phyloP scores from a whole-genome alignment of 2,329 filamentous ascomycete species.

The Alternaria sp. region DNA sequence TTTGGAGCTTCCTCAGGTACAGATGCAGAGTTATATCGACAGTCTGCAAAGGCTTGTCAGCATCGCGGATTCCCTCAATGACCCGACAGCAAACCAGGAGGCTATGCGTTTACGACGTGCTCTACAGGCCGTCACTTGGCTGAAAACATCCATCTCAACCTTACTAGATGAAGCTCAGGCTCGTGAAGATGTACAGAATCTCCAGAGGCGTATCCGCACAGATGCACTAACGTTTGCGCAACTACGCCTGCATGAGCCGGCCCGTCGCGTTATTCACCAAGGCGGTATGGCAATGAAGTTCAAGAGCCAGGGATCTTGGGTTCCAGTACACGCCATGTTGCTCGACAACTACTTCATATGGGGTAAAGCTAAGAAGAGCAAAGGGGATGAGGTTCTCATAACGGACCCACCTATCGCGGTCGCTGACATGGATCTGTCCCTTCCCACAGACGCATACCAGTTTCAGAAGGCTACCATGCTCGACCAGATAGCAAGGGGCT shows the following conservation, averaged over 20 bases:
- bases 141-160: slow-evolving; percentile 12
- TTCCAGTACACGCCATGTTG: slow-evolving; percentile 34
- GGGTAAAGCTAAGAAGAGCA: slow-evolving; percentile 34
- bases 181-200: slow-evolving; percentile 30
- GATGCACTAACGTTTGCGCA: slow-evolving; percentile 20
- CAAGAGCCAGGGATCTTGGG: slow-evolving; percentile 40
- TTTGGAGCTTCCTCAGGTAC: slow-evolving; percentile 27
- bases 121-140: slow-evolving; percentile 19
- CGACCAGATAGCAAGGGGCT: slow-evolving; percentile 35
- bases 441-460: slow-evolving; percentile 21
- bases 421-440: slow-evolving; percentile 15
- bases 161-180: slow-evolving; percentile 23
- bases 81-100: slow-evolving; percentile 8
- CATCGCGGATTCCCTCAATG: slow-evolving; percentile 3
- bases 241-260: slow-evolving; percentile 22
- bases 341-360: slow-evolving; percentile 41
- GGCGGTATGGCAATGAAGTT: slow-evolving; percentile 36
- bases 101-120: slow-evolving; percentile 16
- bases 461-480: slow-evolving; percentile 33
- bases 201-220: slow-evolving; percentile 32
- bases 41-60: slow-evolving; percentile 21
- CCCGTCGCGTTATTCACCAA: slow-evolving; percentile 29
- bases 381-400: slow-evolving; percentile 20
- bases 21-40: slow-evolving; percentile 30
- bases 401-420: slow-evolving; percentile 29